phyloP scores from a whole-genome alignment of 805 yeast species.

The Komagataella phaffii region DNA sequence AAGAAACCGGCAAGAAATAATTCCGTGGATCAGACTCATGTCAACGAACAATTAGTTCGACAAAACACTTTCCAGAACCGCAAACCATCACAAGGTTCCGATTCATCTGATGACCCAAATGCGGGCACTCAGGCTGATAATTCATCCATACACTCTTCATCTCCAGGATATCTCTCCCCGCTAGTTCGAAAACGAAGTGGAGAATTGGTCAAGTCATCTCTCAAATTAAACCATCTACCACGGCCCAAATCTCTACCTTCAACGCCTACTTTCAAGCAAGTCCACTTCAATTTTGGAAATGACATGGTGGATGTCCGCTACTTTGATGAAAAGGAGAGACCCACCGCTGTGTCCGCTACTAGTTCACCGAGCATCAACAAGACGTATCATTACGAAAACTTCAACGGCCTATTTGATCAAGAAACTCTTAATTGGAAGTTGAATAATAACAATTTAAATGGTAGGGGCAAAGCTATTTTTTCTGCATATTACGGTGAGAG shows the following conservation, averaged over 20 bases:
- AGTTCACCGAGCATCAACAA: constrained; percentile 34
- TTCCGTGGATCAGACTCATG: constrained; percentile 8
- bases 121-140: constrained; percentile 4
- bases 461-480: constrained; percentile 13
- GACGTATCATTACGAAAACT: not conserved
- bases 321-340: constrained; percentile 61
- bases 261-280: constrained; percentile 55
- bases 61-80: constrained; percentile 16
- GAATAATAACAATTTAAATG: constrained; percentile 8
- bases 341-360: constrained; percentile 60
- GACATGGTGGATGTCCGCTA: constrained; percentile 61
- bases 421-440: constrained; percentile 1
- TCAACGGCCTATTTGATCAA: not conserved
- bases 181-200: constrained; percentile 77
- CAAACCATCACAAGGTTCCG: not conserved
- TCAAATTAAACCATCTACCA: constrained; percentile 27
- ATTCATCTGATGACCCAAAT: not conserved
- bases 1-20: constrained; percentile 17
- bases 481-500: constrained; percentile 15
- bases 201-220: constrained; percentile 68
- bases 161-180: constrained; percentile 11
- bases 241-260: constrained; percentile 29
- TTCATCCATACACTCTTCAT: constrained; percentile 4
- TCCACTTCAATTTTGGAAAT: constrained; percentile 62
- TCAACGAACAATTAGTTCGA: constrained; percentile 13